Evolutionary conservation across 192 early-diverging fungal genomes (phyloP), one percentile per base, ranked within the genome.

Genomic region (Backusella tuberculispora): DNA sequence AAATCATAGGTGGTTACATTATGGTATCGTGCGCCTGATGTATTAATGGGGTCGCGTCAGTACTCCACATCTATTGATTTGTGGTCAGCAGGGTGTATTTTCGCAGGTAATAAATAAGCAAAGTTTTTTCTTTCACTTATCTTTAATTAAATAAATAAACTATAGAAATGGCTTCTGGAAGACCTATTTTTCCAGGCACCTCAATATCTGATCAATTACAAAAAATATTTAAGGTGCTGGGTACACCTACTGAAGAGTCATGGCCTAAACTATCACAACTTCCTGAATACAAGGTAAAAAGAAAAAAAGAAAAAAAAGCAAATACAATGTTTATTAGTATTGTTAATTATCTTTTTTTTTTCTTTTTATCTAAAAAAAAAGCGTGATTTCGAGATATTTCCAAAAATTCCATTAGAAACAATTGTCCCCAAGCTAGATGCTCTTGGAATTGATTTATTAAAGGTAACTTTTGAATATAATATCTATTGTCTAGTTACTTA

Each of bases 21-120:
- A 72, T 95, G 93, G 93, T 96, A 96, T 78, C 88, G 94, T 70
- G 92, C 94, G 24, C 94, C 94, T 0, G 94, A 96, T 79, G 93
- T 96, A 46, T 74, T 96, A 71, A 91, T 96, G 92, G 94, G 93
- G 9, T 95, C 94, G 56, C 87, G 90, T 76, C 93, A 95, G 77
- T 96, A 96, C 77, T 92, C 92, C 24, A 95, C 93, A 3, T 93
- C 92, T 7, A 94, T 96, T 65, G 94, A 96, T 79, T 80, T 96
- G 24, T 96, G 95, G 94, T 94, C 93, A n/a, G 88, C 91, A 70
- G 94, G 95, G 50, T 95, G 94, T 80, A 94, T 94, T 71, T 94
- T 95, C 87, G 95, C 95, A 63, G 88, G 88, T 88, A 70, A 68
- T 17, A 44, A 42, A 41, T 10, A 72, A 37, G 74, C 17, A 26